Evolutionary conservation across 2,329 filamentous ascomycete genomes (phyloP), one percentile per base, ranked within the genome.

Genomic region (Verruconis gallopava): DNA sequence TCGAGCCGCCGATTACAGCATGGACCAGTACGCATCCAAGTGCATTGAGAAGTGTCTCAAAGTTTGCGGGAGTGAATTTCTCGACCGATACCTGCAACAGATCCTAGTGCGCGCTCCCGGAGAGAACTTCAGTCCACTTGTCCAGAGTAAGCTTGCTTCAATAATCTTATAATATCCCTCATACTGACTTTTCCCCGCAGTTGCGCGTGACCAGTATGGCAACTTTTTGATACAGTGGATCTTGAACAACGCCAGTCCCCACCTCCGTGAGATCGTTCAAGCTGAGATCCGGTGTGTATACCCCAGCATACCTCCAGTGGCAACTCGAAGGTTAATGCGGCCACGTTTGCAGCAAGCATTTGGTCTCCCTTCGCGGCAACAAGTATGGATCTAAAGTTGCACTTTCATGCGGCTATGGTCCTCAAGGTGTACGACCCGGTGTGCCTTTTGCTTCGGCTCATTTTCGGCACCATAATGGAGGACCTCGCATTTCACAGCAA

Each of bases 201-300:
- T 96, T 65, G 85, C 91, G 49, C 93, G 91, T 55, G 93, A 98
- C 59, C 93, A 98, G 61, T 98, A 96, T 57, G 91, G 91, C 53
- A 98, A 98, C 65, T 98, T 98, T 56, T 73, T 98, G 48, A 84
- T 98, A 48, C 91, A 98, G 62, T 94, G 93, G 75, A 91, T 98
- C 55, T 71, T 98, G 55, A 88, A 85, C 52, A 84, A 95, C 58
- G 81, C 85, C 47, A 77, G 79, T 44, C 70, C 81, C 42, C 85
- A 93, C 59, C 91, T 96, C 59, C 84, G 86, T 45, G 93, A 98
- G 58, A 69, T 93, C 49, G 91, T 98, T 49, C 86, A 88, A 37
- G 79, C 79, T 44, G 91, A 98, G 57, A 93, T 98, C 53, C 82
- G 85, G 66, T 68, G 57, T 46, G 41, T 43, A 30, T 21, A 17